Evolutionary conservation across 495 filamentous ascomycete genomes (phyloP), one percentile per base, ranked within the genome.

Genomic region (Penicillium parvum): DNA sequence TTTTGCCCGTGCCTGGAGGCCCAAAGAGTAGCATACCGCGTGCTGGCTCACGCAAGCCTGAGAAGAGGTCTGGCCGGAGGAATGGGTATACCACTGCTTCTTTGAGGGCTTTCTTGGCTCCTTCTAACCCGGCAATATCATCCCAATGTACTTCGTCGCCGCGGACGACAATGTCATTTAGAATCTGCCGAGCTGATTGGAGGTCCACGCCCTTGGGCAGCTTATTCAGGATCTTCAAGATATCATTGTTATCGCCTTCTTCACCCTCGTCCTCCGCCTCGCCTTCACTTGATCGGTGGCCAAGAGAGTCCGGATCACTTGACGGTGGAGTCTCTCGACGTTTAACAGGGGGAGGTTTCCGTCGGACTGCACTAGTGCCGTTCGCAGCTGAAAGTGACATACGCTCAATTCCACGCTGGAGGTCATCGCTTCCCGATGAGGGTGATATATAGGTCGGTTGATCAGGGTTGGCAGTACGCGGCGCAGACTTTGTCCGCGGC

Each of bases 81-180:
- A 99, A 97, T 10, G 92, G 92, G 55, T 99, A 99, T 20, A 99
- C 90, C 6, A 97, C 92, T 2, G 90, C 86, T 66, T 99, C 92
- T 62, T 95, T 95, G 30, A 99, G 70, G 0, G 92, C 90, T 37
- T 79, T 84, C 56, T 99, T 99, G 33, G 92, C 94, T 26, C 82
- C 74, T 20, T 95, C 89, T 9, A 99, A 70, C 2, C 92, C 92
- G 0, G 94, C 90, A 27, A 99, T 84, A 53, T 99, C 92, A 27
- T 82, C 79, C 94, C 94, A 99, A 55, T 87, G 86, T 0, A 99
- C 92, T 53, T 92, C 84, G 52, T 99, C 92, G 6, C 94, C 92
- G 40, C 90, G 79, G 6, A 96, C 82, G 7, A 99, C 89, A 39
- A 99, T 95, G 47, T 99, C 94, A 57, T 95, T 95, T 36, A 97